Conservation (phyloP, 1,139 yeast genomes). For the Scheffersomyces segobiensis region DNA sequence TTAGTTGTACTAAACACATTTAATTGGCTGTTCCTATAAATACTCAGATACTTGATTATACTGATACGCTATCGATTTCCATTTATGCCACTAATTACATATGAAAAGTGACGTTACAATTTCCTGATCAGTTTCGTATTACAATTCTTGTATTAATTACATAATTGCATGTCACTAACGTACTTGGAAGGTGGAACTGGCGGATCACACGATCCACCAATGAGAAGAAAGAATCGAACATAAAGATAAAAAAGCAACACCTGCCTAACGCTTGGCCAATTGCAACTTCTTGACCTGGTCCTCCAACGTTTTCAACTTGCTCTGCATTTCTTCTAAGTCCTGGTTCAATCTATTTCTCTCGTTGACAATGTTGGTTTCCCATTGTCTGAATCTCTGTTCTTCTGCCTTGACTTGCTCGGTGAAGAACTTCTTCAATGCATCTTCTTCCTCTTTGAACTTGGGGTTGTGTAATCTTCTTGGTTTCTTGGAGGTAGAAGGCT, state of each 20-base stretch:
- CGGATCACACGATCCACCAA: slow-evolving; percentile 3
- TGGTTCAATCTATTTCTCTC: slow-evolving; percentile 93
- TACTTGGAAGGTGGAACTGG: neutral
- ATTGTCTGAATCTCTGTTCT: slow-evolving; percentile 95
- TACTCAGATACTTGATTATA: too few relatives aligned
- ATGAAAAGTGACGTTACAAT: neutral
- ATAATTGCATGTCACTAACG: neutral
- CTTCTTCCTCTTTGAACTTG: slow-evolving; percentile 93
- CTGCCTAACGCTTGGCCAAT: slow-evolving; percentile 39
- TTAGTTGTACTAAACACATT: too few relatives aligned
- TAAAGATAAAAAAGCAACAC: neutral
- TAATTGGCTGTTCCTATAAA: too few relatives aligned
- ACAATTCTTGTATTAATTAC: neutral
- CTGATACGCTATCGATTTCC: too few relatives aligned
- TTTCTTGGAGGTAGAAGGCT: slow-evolving; percentile 37
- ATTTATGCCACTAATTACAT: neutral
- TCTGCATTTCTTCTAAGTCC: slow-evolving; percentile 88
- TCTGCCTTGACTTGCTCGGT: slow-evolving; percentile 98
- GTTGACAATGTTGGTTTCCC: slow-evolving; percentile 95
- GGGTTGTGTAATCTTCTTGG: slow-evolving; percentile 73
- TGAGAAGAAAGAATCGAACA: neutral
- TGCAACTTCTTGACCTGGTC: slow-evolving; percentile 72
- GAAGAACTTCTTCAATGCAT: slow-evolving; percentile 87
- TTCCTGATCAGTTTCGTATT: neutral
- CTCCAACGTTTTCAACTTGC: slow-evolving; percentile 67